A percentile compares a stretch with the other conserved stretches of the same genome.
Evolutionary conservation across 306 rosid genomes (phyloP).

Genomic region (Sophora flavescens): DNA sequence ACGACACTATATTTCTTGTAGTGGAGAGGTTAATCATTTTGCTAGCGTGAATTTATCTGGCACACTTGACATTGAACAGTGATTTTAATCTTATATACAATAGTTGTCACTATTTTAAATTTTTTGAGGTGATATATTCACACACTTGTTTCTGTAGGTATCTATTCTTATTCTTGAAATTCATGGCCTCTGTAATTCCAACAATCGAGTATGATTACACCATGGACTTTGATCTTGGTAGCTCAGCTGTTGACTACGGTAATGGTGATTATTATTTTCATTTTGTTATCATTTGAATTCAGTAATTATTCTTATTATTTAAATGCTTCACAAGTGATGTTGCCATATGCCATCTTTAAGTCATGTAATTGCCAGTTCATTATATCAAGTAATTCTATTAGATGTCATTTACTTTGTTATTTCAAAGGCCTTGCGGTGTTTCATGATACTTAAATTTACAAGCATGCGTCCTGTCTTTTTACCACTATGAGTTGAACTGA

Average conservation of each 20-base stretch:
- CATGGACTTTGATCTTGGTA: constrained; percentile 96
- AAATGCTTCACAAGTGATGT: neutral
- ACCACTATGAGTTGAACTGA: neutral
- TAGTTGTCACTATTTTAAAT: neutral
- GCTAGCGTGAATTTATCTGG: neutral
- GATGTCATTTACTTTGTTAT: neutral
- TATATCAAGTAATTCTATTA: constrained; percentile 1
- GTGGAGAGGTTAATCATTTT: neutral
- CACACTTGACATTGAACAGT: neutral
- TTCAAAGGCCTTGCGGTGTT: neutral
- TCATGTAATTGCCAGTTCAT: constrained; percentile 20
- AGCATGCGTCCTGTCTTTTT: neutral
- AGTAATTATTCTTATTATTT: neutral
- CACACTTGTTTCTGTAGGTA: constrained; percentile 62
- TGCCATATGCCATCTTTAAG: neutral
- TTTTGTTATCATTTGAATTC: constrained; percentile 22
- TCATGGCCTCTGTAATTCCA: constrained; percentile 97
- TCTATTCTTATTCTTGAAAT: constrained; percentile 91
- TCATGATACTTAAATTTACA: neutral
- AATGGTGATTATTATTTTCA: constrained; percentile 15
- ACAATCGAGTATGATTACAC: constrained; percentile 97
- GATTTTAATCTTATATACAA: neutral
- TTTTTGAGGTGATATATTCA: constrained; percentile 21
- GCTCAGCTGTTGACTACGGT: constrained; percentile 75
- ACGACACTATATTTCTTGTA: neutral